Evolutionary conservation across 139 green algal genomes (phyloP).

Genomic region (Chlamydomonas sp.): DNA sequence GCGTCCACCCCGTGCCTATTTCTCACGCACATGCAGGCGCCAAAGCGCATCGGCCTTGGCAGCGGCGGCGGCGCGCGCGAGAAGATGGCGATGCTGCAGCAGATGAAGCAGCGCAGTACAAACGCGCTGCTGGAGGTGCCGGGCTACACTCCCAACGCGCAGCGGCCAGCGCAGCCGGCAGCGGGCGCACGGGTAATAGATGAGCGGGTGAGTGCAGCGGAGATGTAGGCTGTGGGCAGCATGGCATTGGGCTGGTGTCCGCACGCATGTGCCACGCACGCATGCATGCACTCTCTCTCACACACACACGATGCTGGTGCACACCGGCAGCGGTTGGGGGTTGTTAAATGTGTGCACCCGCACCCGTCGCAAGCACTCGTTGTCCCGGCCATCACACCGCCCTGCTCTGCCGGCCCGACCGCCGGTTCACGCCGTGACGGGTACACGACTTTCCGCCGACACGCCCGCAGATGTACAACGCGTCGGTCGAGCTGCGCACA

Average conservation of each 20-base stretch:
- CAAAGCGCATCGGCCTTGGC: neutral
- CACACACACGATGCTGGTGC: too few species aligned
- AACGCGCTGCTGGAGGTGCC: neutral
- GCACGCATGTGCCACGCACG: neutral
- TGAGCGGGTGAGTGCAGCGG: neutral
- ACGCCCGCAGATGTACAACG: slow-evolving; percentile 33
- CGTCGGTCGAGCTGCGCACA: slow-evolving; percentile 32
- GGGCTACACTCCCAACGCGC: neutral
- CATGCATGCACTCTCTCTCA: neutral
- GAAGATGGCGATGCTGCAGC: slow-evolving; percentile 19
- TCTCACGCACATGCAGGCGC: too few species aligned
- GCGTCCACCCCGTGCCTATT: too few species aligned
- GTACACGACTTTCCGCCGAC: neutral
- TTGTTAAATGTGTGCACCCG: too few species aligned
- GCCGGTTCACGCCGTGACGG: neutral
- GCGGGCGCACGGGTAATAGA: slow-evolving; percentile 8
- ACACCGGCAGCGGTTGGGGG: too few species aligned
- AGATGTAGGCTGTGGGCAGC: neutral
- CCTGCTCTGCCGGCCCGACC: too few species aligned
- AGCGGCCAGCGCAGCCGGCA: slow-evolving; percentile 5
- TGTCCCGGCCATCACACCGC: too few species aligned
- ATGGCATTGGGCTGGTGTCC: neutral
- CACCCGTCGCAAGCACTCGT: too few species aligned
- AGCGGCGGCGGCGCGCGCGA: slow-evolving; percentile 11
- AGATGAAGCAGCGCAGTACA: slow-evolving; percentile 16